These are phyloP conservation scores for Nissolia schottii DNA, from an alignment of 306 rosid genomes.

Conservation along the genomic window DNA sequence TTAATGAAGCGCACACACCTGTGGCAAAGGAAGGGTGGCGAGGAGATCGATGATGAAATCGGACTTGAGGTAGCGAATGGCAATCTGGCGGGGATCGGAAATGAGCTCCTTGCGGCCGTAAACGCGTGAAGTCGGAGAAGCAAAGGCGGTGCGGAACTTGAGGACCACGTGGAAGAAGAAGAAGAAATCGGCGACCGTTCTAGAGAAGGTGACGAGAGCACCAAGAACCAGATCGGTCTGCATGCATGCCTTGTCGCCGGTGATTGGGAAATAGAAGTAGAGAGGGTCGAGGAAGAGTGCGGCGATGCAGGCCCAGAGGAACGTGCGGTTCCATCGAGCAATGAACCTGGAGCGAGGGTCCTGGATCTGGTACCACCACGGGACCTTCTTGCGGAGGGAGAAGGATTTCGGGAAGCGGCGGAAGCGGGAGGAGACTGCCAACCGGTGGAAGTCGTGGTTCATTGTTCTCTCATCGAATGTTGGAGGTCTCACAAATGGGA, in stretches of 20 bases:
- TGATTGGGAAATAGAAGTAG: conserved; percentile 64
- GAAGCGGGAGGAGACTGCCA: conserved; percentile 31
- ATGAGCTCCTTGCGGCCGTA: conserved; percentile 73
- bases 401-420: conserved; percentile 38
- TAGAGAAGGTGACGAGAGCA: conserved; percentile 51
- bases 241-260: conserved; percentile 60
- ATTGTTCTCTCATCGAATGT: background rate
- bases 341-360: conserved; percentile 60
- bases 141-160: conserved; percentile 69
- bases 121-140: conserved; percentile 42
- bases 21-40: conserved; percentile 80
- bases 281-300: conserved; percentile 88
- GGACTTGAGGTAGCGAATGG: conserved; percentile 46
- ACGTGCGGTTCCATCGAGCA: conserved; percentile 54
- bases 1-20: conserved; percentile 54
- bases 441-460: background rate
- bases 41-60: conserved; percentile 70
- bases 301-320: conserved; percentile 48
- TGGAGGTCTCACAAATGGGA: background rate
- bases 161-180: conserved; percentile 55
- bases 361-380: conserved; percentile 70
- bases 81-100: conserved; percentile 52
- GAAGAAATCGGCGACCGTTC: conserved; percentile 67
- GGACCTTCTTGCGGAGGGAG: conserved; percentile 46
- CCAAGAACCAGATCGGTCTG: conserved; percentile 43